Evolutionary conservation across 225 moss, liverwort and hornwort species (phyloP).

Genomic region (Bryum argenteum): DNA sequence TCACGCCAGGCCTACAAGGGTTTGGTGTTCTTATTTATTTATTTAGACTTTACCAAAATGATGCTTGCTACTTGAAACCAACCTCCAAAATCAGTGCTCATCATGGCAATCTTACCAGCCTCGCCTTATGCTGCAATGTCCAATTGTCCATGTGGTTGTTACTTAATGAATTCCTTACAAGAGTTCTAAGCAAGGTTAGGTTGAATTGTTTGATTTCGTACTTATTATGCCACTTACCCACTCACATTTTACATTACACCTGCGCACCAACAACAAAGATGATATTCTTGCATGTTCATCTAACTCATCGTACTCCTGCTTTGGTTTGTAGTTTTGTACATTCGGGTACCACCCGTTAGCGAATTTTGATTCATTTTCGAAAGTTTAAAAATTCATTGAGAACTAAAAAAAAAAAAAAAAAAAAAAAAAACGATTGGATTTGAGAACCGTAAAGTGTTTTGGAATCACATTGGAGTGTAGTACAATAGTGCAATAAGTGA

Average conservation of each 20-base stretch:
- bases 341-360: no score
- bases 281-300: background rate
- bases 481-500: no score
- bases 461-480: no score
- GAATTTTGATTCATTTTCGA: no score
- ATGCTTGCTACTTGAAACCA: background rate
- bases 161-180: slow-evolving; percentile 33
- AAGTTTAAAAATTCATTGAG: no score
- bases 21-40: no score
- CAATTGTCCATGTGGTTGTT: slow-evolving; percentile 19
- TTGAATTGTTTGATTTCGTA: background rate
- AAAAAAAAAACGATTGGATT: no score
- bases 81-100: slow-evolving; percentile 21
- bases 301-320: no score
- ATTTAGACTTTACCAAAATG: slow-evolving; percentile 14
- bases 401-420: no score
- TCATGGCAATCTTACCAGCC: slow-evolving; percentile 33
- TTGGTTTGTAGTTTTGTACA: background rate
- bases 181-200: background rate
- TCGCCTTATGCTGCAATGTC: background rate
- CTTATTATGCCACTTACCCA: slow-evolving; percentile 7
- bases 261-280: background rate
- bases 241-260: background rate
- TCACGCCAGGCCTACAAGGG: no score
- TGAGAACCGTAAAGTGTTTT: no score